These are phyloP conservation scores for Epichloe sylvatica DNA, from an alignment of 2,329 filamentous ascomycete species.

Conservation along the genomic window DNA sequence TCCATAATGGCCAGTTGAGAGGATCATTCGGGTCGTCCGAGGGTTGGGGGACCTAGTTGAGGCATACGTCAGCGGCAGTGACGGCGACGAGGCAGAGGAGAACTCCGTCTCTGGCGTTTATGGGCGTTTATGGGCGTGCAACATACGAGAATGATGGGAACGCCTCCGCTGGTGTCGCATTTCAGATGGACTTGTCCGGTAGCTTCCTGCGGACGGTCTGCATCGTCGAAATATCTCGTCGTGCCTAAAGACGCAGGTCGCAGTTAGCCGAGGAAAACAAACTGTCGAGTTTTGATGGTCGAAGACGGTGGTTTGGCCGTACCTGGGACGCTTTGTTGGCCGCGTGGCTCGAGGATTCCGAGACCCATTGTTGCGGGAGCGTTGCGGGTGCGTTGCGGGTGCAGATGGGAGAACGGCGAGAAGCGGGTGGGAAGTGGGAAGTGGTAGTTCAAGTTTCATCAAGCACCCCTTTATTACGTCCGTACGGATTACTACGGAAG, in stretches of 20 bases:
- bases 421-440: not conserved
- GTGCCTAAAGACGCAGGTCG: conserved; percentile 31
- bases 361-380: conserved; percentile 27
- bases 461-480: too few relatives aligned
- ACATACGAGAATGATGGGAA: conserved; percentile 61
- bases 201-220: conserved; percentile 31
- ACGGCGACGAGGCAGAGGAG: not conserved
- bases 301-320: conserved; percentile 14
- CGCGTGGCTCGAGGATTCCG: conserved; percentile 56
- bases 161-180: conserved; percentile 52
- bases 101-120: not conserved
- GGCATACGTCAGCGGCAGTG: not conserved
- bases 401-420: not conserved
- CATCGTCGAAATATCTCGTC: conserved; percentile 50
- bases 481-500: too few relatives aligned
- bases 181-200: conserved; percentile 43
- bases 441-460: not conserved
- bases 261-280: not conserved
- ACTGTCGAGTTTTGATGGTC: not conserved
- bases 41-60: conserved; percentile 56
- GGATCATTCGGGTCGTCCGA: conserved; percentile 86
- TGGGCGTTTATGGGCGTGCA: not conserved
- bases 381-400: too few relatives aligned
- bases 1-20: conserved; percentile 72
- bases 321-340: conserved; percentile 63